A percentile compares a stretch with the other conserved stretches of the same genome.
Conservation (phyloP, 306 rosid genomes). For the Prunus campanulata region DNA sequence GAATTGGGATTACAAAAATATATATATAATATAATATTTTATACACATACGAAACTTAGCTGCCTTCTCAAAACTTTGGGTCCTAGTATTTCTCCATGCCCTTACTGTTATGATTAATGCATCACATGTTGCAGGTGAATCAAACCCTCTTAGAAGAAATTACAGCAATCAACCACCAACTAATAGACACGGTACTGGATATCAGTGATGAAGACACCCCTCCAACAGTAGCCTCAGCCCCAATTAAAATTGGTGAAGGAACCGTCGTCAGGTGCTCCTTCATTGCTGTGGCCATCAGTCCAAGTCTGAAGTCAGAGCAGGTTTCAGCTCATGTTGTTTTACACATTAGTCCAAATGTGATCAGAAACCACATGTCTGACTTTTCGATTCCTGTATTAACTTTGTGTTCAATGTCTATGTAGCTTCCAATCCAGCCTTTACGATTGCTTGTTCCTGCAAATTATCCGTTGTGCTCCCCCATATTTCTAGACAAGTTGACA, state of each 20-base stretch:
- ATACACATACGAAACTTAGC: neutral
- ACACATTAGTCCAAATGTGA: constrained; percentile 3
- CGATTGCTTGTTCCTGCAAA: constrained; percentile 87
- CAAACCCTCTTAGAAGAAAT: constrained; percentile 81
- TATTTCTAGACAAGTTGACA: constrained; percentile 71
- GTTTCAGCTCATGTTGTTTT: constrained; percentile 65
- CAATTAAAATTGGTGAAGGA: constrained; percentile 57
- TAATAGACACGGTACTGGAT: constrained; percentile 75
- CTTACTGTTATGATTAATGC: constrained; percentile 5
- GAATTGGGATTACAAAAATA: neutral
- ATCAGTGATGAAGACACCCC: constrained; percentile 61
- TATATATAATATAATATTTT: too few species aligned
- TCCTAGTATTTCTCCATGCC: neutral
- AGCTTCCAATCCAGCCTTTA: constrained; percentile 83
- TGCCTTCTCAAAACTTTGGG: constrained; percentile 3
- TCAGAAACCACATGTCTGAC: neutral
- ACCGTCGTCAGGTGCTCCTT: constrained; percentile 76
- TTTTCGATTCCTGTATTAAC: constrained; percentile 18
- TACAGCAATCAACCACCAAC: constrained; percentile 65
- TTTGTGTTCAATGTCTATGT: constrained; percentile 32
- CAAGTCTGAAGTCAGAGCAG: constrained; percentile 61
- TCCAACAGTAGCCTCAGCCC: constrained; percentile 55
- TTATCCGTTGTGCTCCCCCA: constrained; percentile 82
- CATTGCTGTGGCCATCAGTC: constrained; percentile 71
- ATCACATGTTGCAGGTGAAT: constrained; percentile 52